Conservation (phyloP, 139 green algal genomes). For the Asterochloris sp. region DNA sequence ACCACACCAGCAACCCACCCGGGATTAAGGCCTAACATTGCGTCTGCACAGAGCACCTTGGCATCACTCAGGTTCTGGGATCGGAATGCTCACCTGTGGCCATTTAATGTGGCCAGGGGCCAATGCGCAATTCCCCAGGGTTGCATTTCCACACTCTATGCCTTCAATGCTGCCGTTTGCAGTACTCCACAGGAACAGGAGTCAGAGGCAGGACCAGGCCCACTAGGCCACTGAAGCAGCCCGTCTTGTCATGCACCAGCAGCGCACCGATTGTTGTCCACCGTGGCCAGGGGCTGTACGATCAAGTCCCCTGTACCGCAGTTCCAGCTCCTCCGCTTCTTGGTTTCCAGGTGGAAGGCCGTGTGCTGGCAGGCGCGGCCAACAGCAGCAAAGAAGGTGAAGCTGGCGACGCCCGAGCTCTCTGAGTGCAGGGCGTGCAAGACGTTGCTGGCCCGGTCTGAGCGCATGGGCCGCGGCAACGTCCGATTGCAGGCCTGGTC, state of each 20-base stretch:
- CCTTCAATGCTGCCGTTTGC: too few relatives aligned
- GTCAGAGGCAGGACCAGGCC: too few relatives aligned
- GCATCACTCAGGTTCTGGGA: too few relatives aligned
- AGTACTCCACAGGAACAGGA: neutral
- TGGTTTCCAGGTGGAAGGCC: conserved; percentile 46
- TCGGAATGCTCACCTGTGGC: too few relatives aligned
- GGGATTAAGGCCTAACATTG: too few relatives aligned
- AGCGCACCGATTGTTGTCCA: conserved; percentile 10
- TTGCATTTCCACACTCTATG: too few relatives aligned
- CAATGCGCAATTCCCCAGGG: too few relatives aligned
- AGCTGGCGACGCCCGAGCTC: conserved; percentile 43
- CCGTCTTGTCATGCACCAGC: too few relatives aligned
- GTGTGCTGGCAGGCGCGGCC: conserved; percentile 34
- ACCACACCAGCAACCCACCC: too few relatives aligned
- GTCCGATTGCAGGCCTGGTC: conserved; percentile 22
- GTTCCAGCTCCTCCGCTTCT: conserved; percentile 40
- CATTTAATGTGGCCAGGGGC: too few relatives aligned
- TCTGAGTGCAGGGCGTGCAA: conserved; percentile 38
- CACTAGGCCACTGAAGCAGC: too few relatives aligned
- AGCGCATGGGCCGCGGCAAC: conserved; percentile 30
- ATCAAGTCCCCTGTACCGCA: conserved; percentile 39
- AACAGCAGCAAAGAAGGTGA: conserved; percentile 34
- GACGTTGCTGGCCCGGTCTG: conserved; percentile 27
- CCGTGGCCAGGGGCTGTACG: conserved; percentile 39
- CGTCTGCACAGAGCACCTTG: too few relatives aligned